These are phyloP conservation scores for Colletotrichum acutatum DNA, from an alignment of 2,329 filamentous ascomycete species.

Conservation along the genomic window DNA sequence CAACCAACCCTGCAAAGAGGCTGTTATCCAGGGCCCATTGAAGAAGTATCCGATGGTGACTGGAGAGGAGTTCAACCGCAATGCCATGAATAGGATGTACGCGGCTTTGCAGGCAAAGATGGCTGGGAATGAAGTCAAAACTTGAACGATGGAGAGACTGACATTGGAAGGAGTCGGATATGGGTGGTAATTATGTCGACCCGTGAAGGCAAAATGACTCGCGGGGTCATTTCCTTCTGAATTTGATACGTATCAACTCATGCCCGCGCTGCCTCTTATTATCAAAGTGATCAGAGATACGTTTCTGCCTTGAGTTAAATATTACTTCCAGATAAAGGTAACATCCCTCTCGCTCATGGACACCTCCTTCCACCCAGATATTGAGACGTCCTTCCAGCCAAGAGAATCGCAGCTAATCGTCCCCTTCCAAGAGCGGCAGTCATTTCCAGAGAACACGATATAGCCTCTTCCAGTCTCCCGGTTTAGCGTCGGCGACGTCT, in stretches of 20 bases:
- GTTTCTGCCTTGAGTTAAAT: too few species aligned
- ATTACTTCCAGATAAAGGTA: constrained; percentile 7
- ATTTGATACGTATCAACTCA: too few species aligned
- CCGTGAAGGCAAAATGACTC: too few species aligned
- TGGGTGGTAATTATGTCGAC: too few species aligned
- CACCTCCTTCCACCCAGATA: constrained; percentile 25
- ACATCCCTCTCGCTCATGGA: constrained; percentile 25
- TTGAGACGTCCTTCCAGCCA: constrained; percentile 15
- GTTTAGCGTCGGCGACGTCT: fast-evolving
- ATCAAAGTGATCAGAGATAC: too few species aligned
- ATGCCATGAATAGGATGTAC: constrained; percentile 20
- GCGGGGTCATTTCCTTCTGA: too few species aligned
- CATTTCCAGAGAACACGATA: constrained; percentile 22
- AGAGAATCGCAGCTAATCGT: constrained; percentile 15
- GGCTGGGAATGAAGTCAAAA: not conserved
- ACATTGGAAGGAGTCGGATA: not conserved
- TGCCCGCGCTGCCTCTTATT: too few species aligned
- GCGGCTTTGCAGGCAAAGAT: constrained; percentile 11
- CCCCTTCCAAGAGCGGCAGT: constrained; percentile 25
- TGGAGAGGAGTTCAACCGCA: constrained; percentile 66
- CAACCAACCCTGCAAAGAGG: constrained; percentile 70
- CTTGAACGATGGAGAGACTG: not conserved
- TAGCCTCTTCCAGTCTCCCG: constrained; percentile 13
- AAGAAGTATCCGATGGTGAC: constrained; percentile 72
- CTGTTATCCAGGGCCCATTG: constrained; percentile 67